Evolutionary conservation across 345 rosid species (phyloP), one percentile per base, ranked within the genome.

Genomic region (Moringa oleifera): DNA sequence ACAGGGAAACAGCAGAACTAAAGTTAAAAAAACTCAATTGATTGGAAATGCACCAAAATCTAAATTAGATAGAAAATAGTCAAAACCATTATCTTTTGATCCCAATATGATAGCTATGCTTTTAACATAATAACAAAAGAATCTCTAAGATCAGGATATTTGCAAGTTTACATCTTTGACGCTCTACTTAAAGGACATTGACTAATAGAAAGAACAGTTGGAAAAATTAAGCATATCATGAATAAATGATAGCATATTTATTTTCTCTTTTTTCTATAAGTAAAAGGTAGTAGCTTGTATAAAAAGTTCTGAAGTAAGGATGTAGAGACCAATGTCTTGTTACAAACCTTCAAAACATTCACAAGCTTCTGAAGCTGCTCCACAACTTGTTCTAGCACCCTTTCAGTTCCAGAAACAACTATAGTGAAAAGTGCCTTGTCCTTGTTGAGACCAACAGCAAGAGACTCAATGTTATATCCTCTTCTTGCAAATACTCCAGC

Each of bases 361-460:
- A 94, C 97, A 59, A 94, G 99, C 80, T 90, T 90, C 83, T 86
- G 86, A 53, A 94, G 94, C 69, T 94, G 99, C 83, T 90, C 95
- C 22, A 82, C 82, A 63, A 94, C 92, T 71, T 94, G 99, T 57
- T 75, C 85, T 57, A 94, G 79, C 4, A 85, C 87, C 74, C 57
- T 86, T 59, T 94, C 90, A 37, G 96, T 90, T 37, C 97, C 99
- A 21, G 73, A 83, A 20, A 90, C 99, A 62, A 88, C 99, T 10
- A 94, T 88, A 61, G 95, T 94, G 81, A 90, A 94, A 36, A 94
- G 68, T 25, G 99, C 99, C 78, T 82, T 88, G 73, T 94, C 96
- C 82, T 79, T 85, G 76, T 88, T 88, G 7, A 94, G 73, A 61
- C 99, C 97, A 64, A 94, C 99, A 62, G 97, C 99, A 23, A 94